These are phyloP conservation scores for Ajuga chamaepitys DNA, from an alignment of 257 asterid species.

Conservation along the genomic window DNA sequence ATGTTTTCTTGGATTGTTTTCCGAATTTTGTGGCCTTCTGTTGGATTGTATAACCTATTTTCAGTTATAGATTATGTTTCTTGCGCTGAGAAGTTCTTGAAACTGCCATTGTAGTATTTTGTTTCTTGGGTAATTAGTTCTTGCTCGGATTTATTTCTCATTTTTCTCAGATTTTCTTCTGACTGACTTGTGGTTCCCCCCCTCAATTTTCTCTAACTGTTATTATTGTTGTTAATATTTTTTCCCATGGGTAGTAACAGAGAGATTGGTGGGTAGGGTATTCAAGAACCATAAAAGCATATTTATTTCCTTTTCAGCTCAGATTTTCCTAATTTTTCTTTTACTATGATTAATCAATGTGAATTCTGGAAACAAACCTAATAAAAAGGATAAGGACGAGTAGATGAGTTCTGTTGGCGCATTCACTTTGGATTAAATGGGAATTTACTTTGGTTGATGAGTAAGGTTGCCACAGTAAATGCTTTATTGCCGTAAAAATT, in stretches of 20 bases:
- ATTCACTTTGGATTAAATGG: conserved; percentile 7
- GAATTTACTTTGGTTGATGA: conserved; percentile 14
- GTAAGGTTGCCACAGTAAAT: conserved; percentile 12
- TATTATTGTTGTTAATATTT: too few relatives aligned
- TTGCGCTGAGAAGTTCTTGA: background rate
- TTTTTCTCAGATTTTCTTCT: background rate
- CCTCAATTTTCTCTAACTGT: too few relatives aligned
- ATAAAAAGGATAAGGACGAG: background rate
- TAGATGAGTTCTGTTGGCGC: conserved; percentile 13
- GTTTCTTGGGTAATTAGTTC: background rate
- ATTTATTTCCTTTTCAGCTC: conserved; percentile 9
- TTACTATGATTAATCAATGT: background rate
- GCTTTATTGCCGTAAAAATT: conserved; percentile 12
- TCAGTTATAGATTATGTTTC: conserved; percentile 2
- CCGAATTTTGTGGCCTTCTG: background rate
- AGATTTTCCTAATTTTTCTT: conserved; percentile 10
- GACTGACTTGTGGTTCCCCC: background rate
- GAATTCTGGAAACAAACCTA: conserved; percentile 1
- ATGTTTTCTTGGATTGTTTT: conserved; percentile 4
- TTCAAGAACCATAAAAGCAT: background rate
- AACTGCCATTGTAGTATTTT: background rate
- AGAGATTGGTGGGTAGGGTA: background rate
- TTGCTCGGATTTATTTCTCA: background rate
- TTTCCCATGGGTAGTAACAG: too few relatives aligned
- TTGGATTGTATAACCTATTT: background rate